phyloP scores from a whole-genome alignment of 129 eudicot genomes.

The Sambucus nigra region DNA sequence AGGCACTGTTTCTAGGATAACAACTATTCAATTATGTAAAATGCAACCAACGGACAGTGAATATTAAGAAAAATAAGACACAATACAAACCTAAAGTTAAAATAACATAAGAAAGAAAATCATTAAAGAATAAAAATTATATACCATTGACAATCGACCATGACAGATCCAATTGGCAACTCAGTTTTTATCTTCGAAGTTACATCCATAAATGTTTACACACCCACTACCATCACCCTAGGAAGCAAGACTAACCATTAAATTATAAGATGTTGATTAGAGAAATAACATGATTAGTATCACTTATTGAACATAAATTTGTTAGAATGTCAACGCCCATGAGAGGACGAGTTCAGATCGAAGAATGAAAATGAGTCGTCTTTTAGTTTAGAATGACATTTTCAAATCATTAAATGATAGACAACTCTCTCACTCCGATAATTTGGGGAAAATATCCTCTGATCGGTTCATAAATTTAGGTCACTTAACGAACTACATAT shows the following conservation, averaged over 20 bases:
- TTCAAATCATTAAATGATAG: too few relatives aligned
- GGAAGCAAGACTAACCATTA: slow-evolving; percentile 11
- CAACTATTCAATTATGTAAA: too few relatives aligned
- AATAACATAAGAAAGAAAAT: slow-evolving; percentile 4
- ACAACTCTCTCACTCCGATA: too few relatives aligned
- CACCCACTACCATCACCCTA: slow-evolving; percentile 99
- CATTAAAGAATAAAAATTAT: neutral
- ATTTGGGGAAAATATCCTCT: too few relatives aligned
- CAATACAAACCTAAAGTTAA: neutral
- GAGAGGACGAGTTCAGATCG: too few relatives aligned
- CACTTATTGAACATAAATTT: too few relatives aligned
- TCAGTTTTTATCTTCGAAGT: slow-evolving; percentile 93
- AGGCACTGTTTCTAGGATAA: too few relatives aligned
- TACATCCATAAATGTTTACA: slow-evolving; percentile 82
- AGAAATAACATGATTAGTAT: neutral
- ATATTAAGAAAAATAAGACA: neutral
- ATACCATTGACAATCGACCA: slow-evolving; percentile 90
- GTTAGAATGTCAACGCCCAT: too few relatives aligned
- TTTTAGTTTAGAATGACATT: too few relatives aligned
- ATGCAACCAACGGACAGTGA: neutral
- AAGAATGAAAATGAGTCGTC: too few relatives aligned
- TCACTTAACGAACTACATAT: neutral
- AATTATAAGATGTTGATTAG: neutral
- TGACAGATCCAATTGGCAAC: slow-evolving; percentile 96
- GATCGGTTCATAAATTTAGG: neutral